Evolutionary conservation across 306 rosid species (phyloP).

Genomic region (Lathyrus oleraceus): DNA sequence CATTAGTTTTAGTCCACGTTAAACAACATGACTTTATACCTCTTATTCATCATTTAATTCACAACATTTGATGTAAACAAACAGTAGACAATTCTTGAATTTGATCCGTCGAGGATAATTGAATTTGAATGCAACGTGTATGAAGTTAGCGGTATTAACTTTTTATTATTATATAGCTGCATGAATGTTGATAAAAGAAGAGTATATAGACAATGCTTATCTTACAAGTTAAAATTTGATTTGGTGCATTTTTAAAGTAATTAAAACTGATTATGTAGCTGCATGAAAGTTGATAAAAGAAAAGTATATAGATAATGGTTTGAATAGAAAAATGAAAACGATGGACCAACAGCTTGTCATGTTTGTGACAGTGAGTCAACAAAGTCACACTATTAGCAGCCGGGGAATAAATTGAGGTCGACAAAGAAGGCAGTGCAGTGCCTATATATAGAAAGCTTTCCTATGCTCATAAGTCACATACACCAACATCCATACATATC

Average conservation of each 20-base stretch:
- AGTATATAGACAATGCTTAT: no score
- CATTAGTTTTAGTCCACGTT: neutral
- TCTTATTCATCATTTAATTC: neutral
- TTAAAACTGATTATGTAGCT: no score
- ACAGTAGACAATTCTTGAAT: neutral
- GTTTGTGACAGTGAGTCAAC: neutral
- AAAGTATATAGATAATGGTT: no score
- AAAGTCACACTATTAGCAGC: neutral
- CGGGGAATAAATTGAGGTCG: neutral
- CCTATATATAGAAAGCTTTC: neutral
- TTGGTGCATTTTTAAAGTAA: no score
- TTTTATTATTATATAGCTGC: no score
- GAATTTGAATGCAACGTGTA: neutral
- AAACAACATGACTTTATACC: neutral
- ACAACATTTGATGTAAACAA: neutral
- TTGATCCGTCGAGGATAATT: neutral
- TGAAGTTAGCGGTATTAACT: neutral
- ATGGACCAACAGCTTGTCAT: neutral
- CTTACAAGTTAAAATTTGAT: no score
- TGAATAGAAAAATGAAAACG: no score
- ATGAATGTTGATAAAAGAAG: no score
- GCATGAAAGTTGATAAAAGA: neutral
- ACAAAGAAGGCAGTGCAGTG: neutral
- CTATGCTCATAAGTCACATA: neutral
- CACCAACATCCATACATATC: neutral